Base-by-base conservation (phyloP, 768 basidiomycete genomes). In the Collybia sordida region DNA sequence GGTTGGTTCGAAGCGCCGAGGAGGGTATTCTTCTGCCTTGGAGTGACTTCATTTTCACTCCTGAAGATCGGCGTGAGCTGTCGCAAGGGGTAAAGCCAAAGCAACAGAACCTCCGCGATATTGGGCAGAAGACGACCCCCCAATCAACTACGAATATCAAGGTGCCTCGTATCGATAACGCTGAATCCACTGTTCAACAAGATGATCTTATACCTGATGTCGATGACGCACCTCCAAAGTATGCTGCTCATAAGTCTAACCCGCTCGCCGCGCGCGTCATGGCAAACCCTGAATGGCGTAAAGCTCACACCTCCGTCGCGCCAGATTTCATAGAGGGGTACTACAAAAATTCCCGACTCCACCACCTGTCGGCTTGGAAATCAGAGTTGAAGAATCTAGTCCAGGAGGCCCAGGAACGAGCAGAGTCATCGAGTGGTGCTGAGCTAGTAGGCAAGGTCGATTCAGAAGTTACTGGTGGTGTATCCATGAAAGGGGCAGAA, bases 351-450 rank as follows among this genome's bases (percentile, higher is more conserved):
- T 93, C 89, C 1, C 86, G 97, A 1, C 72, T 99, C n/a, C 97
- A 99, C 58, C 88, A 95, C 60, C 68, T 99, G 9, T 85, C 90
- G 4, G 87, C 83, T 2, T 96, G 92, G 91, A 99, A 98, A 66
- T 80, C 90, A 0, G 95, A 98, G 60, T 75, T 98, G 34, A 86
- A 85, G 59, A 72, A 75, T 14, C 78, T 97, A 7, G 90, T 97
- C 1, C 75, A 81, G 15, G 81, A 89, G 60, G 91, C 94, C 0
- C 90, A 91, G 59, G 83, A 85, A 54, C 79, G 79, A 7, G 82
- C 81, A 0, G 88, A 91, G 61, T 55, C 56, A 18, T 59, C 47
- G 8, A 52, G 55, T 5, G 54, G 50, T 1, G 59, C 55, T 9
- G 54, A 55, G 8, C 58, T 64, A 17, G 62, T 70, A 0, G 70